Evolutionary conservation across 2,329 filamentous ascomycete genomes (phyloP).

Genomic region (Phoma sp.): DNA sequence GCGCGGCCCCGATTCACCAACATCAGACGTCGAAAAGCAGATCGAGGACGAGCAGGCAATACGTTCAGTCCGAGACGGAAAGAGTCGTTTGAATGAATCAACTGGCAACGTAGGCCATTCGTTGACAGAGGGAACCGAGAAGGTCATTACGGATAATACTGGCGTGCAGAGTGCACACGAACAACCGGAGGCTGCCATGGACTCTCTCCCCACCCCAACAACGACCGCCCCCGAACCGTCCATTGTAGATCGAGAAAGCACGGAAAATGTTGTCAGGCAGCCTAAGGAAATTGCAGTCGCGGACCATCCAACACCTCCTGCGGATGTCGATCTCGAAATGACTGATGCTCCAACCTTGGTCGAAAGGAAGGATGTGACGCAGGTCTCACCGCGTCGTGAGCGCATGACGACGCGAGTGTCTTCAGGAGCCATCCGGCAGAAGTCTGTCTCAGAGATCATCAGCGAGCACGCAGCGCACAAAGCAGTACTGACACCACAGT

Average conservation of each 20-base stretch:
- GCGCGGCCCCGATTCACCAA: constrained; percentile 53
- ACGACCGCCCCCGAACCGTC: constrained; percentile 43
- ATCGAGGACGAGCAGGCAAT: constrained; percentile 60
- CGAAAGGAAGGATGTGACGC: constrained; percentile 29
- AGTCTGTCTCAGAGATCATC: constrained; percentile 75
- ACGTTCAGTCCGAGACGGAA: constrained; percentile 42
- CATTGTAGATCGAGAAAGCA: constrained; percentile 28
- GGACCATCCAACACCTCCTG: constrained; percentile 45
- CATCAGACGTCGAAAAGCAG: constrained; percentile 65
- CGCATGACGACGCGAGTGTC: constrained; percentile 73
- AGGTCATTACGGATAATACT: constrained; percentile 19
- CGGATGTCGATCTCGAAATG: constrained; percentile 45
- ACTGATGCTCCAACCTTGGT: constrained; percentile 29
- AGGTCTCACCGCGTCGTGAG: constrained; percentile 43
- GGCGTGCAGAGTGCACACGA: constrained; percentile 10
- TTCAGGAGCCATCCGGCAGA: constrained; percentile 72
- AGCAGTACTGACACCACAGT: constrained; percentile 50
- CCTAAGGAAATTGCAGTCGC: constrained; percentile 18
- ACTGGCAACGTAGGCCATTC: constrained; percentile 22
- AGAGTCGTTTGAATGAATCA: constrained; percentile 32
- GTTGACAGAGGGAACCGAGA: constrained; percentile 34
- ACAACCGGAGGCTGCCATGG: constrained; percentile 30
- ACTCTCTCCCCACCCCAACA: constrained; percentile 46
- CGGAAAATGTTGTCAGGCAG: constrained; percentile 22
- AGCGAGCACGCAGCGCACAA: constrained; percentile 60